These are phyloP conservation scores for Eimeria maxima DNA, from an alignment of 169 alveolate species.

Conservation along the genomic window DNA sequence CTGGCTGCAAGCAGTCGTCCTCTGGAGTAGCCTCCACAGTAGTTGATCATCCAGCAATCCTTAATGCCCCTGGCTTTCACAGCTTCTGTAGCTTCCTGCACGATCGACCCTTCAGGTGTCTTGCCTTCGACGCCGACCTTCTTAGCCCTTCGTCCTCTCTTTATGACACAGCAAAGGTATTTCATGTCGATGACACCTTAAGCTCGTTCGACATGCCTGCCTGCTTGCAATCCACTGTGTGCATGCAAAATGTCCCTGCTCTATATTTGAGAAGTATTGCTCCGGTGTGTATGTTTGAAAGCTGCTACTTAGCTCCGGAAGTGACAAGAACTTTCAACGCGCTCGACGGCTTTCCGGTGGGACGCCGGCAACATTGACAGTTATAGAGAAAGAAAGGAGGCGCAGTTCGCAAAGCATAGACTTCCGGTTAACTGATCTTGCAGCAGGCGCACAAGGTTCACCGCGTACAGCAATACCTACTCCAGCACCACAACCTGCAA, in stretches of 20 bases:
- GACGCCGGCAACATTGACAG: slow-evolving; percentile 28
- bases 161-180: slow-evolving; percentile 43
- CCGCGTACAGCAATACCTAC: background rate
- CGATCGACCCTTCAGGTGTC: slow-evolving; percentile 42
- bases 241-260: background rate
- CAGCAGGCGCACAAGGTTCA: background rate
- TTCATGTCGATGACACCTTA: background rate
- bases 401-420: slow-evolving; percentile 48
- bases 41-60: background rate
- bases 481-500: background rate
- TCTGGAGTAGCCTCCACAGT: background rate
- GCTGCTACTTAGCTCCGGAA: slow-evolving; percentile 1
- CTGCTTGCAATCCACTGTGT: background rate
- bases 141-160: slow-evolving; percentile 24
- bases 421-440: background rate
- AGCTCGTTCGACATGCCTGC: background rate
- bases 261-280: background rate
- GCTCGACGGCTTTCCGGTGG: slow-evolving; percentile 65
- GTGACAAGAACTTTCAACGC: slow-evolving; percentile 57
- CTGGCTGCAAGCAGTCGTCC: background rate
- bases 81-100: background rate
- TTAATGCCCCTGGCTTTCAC: background rate
- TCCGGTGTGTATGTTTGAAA: background rate
- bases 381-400: slow-evolving; percentile 37
- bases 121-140: slow-evolving; percentile 63